phyloP scores from a whole-genome alignment of 495 filamentous ascomycete species.

The Cercophora newfieldiana region DNA sequence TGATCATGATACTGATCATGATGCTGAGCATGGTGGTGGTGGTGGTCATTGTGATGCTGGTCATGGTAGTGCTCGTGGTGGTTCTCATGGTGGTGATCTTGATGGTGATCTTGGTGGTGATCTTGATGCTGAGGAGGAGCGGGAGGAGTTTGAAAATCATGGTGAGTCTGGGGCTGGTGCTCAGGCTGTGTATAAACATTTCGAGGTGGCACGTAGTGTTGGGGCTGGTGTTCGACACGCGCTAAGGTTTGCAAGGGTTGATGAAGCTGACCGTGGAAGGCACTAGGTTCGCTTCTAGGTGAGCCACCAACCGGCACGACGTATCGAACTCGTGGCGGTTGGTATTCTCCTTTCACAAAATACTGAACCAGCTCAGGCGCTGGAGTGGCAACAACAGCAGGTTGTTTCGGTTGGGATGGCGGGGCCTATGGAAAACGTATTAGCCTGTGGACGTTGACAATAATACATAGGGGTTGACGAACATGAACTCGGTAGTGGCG shows the following conservation, averaged over 20 bases:
- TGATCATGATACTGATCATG: constrained; percentile 23
- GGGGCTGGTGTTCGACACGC: constrained; percentile 20
- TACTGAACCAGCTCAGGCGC: constrained; percentile 48
- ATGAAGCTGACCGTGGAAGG: constrained; percentile 33
- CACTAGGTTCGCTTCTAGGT: constrained; percentile 8
- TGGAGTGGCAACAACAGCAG: background rate
- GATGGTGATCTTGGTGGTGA: constrained; percentile 16
- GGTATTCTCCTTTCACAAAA: constrained; percentile 54
- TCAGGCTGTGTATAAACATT: constrained; percentile 17
- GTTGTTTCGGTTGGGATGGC: background rate
- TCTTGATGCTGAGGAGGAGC: constrained; percentile 21
- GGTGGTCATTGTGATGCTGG: constrained; percentile 1
- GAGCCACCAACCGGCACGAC: constrained; percentile 34
- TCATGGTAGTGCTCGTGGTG: background rate
- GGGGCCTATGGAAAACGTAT: background rate
- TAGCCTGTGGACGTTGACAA: background rate
- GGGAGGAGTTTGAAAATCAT: constrained; percentile 14
- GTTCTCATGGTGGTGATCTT: constrained; percentile 1
- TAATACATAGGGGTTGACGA: constrained; percentile 6
- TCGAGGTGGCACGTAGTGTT: constrained; percentile 17
- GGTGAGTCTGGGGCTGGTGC: constrained; percentile 17
- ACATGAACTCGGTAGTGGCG: constrained; percentile 68
- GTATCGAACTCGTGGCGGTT: constrained; percentile 37
- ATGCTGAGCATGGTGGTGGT: constrained; percentile 7
- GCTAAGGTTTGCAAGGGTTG: constrained; percentile 15